Conservation (phyloP, 225 moss, liverwort and hornwort genomes). For the Thuidium tamariscinum region DNA sequence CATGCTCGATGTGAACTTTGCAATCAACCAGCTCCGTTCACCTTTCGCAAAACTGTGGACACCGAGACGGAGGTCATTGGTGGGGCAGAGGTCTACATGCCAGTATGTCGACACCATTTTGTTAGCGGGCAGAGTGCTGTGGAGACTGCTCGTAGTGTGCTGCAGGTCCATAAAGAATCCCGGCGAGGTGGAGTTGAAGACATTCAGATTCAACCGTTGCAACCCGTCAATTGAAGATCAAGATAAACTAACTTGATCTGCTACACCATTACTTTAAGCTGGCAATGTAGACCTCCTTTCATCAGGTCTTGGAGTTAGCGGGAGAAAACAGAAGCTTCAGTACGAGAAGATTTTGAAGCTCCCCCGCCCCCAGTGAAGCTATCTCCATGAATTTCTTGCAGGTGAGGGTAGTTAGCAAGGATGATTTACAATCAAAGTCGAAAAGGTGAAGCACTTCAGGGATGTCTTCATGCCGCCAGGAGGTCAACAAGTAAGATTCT, state of each 20-base stretch:
- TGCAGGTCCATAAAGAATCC: conserved; percentile 40
- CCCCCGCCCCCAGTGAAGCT: not conserved
- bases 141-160: conserved; percentile 45
- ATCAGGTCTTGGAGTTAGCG: not conserved
- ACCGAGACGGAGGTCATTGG: conserved; percentile 65
- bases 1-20: conserved; percentile 81
- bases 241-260: not conserved
- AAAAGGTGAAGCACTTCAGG: not conserved
- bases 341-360: not conserved
- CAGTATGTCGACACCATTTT: conserved; percentile 86
- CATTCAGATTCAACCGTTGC: not conserved
- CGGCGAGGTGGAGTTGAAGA: not conserved
- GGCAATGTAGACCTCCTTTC: not conserved
- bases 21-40: conserved; percentile 73
- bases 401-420: not conserved
- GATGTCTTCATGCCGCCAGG: not conserved
- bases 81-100: conserved; percentile 95
- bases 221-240: not conserved
- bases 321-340: not conserved
- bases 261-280: not conserved
- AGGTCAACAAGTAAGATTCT: not conserved
- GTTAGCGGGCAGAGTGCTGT: conserved; percentile 68
- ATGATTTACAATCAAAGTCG: not conserved
- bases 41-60: conserved; percentile 73
- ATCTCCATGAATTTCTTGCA: not conserved